Percentiles rank a stretch among this genome's conserved stretches.
Conservation (phyloP, 208 protist genomes). For the Wallacemonas rigidus region DNA sequence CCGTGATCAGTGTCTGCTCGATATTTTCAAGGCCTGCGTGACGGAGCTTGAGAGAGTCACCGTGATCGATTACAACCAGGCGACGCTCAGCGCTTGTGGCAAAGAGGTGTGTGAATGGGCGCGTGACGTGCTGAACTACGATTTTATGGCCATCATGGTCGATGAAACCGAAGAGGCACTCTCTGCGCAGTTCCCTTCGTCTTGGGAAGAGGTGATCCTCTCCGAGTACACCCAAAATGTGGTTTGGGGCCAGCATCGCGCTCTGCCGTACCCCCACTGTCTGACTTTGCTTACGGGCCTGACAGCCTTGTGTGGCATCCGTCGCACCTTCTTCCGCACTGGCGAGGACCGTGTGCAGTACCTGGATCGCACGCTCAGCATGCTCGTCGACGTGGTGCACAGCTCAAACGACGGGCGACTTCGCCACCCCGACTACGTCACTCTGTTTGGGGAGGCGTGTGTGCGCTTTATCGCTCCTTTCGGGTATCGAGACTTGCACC, state of each 20-base stretch:
- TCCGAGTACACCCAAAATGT: constrained; percentile 42
- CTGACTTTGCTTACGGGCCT: constrained; percentile 59
- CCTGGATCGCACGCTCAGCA: constrained; percentile 48
- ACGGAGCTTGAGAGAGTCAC: constrained; percentile 46
- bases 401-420: constrained; percentile 49
- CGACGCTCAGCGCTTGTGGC: constrained; percentile 19
- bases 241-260: constrained; percentile 78
- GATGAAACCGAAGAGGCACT: constrained; percentile 84
- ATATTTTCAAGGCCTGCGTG: constrained; percentile 55
- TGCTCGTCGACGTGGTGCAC: constrained; percentile 30
- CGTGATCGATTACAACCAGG: background rate
- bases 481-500: constrained; percentile 75
- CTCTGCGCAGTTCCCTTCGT: constrained; percentile 71
- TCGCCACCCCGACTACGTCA: constrained; percentile 69
- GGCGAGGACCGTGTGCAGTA: constrained; percentile 64
- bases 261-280: constrained; percentile 71
- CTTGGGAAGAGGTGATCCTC: constrained; percentile 66
- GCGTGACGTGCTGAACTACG: constrained; percentile 65
- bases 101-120: constrained; percentile 57
- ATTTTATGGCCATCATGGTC: constrained; percentile 86
- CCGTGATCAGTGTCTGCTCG: constrained; percentile 59
- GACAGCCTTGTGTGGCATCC: constrained; percentile 68
- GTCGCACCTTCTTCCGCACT: constrained; percentile 80
- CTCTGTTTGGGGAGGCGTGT: constrained; percentile 55
- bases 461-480: constrained; percentile 61